Conservation (phyloP, 306 rosid species). For the Cucurbita ficifolia region DNA sequence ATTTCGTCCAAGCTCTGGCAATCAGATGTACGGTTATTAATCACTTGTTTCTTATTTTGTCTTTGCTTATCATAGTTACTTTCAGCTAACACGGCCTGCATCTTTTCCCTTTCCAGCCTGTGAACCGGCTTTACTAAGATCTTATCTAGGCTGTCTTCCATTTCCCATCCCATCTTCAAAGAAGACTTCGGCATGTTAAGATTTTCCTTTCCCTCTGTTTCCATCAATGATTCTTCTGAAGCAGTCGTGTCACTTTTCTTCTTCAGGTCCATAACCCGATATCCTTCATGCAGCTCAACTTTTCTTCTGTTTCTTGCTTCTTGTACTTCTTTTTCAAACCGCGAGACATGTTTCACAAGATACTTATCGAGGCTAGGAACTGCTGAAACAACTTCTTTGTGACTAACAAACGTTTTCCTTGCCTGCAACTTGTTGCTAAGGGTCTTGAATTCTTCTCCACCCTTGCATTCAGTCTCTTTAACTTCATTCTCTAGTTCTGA, state of each 20-base stretch:
- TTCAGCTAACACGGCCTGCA: conserved; percentile 29
- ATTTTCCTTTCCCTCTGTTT: conserved; percentile 50
- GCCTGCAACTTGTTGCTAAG: not conserved
- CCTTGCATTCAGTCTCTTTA: conserved; percentile 16
- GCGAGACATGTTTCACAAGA: conserved; percentile 65
- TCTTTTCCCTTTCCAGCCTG: conserved; percentile 56
- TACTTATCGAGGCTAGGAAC: conserved; percentile 65
- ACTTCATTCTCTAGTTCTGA: conserved; percentile 29
- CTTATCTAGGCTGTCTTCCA: conserved; percentile 42
- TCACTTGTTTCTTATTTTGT: conserved; percentile 23
- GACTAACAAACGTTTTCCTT: conserved; percentile 8
- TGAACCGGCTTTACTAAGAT: conserved; percentile 49
- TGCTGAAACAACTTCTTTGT: conserved; percentile 26
- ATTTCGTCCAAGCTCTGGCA: conserved; percentile 65
- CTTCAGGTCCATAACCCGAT: too few relatives aligned
- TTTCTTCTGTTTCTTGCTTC: conserved; percentile 54
- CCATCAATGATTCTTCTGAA: conserved; percentile 12
- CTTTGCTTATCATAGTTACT: conserved; percentile 15
- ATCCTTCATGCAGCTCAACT: conserved; percentile 15
- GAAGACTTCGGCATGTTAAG: not conserved
- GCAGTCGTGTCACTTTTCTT: too few relatives aligned
- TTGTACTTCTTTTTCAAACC: conserved; percentile 72
- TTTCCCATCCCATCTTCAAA: conserved; percentile 10
- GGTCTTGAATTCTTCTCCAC: not conserved
- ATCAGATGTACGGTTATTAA: conserved; percentile 13